Conservation (phyloP, 169 alveolate genomes). For the Plasmodium knowlesi region DNA sequence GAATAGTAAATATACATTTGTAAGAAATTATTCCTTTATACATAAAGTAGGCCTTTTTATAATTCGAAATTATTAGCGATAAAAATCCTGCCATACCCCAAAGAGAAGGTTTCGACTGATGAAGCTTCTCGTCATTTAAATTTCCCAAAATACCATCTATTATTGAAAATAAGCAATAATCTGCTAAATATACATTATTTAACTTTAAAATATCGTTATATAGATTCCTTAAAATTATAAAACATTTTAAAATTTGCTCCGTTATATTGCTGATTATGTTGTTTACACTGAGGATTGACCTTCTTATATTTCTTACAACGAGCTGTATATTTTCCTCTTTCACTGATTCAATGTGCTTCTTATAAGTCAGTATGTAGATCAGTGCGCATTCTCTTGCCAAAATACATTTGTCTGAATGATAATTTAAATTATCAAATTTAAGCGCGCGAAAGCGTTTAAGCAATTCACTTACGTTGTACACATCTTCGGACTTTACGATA, state of each 20-base stretch:
- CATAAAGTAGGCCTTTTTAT: slow-evolving; percentile 59
- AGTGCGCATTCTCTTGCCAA: slow-evolving; percentile 51
- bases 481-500: slow-evolving; percentile 20
- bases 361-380: slow-evolving; percentile 34
- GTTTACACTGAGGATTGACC: slow-evolving; percentile 28
- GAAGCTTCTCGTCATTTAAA: slow-evolving; percentile 31
- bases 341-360: slow-evolving; percentile 27
- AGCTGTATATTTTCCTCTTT: slow-evolving; percentile 23
- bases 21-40: slow-evolving; percentile 58
- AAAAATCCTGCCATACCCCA: slow-evolving; percentile 54
- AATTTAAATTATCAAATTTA: slow-evolving; percentile 59
- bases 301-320: slow-evolving; percentile 25
- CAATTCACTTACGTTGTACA: neutral
- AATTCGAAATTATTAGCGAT: slow-evolving; percentile 48
- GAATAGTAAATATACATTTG: slow-evolving; percentile 38
- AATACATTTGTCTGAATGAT: slow-evolving; percentile 47
- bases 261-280: slow-evolving; percentile 41
- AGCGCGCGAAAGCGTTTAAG: slow-evolving; percentile 26
- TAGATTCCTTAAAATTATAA: slow-evolving; percentile 31
- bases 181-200: slow-evolving; percentile 41
- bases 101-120: slow-evolving; percentile 45
- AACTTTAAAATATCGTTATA: slow-evolving; percentile 50
- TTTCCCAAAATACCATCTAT: slow-evolving; percentile 36
- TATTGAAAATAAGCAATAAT: slow-evolving; percentile 58
- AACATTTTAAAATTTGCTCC: slow-evolving; percentile 59